Evolutionary conservation across 148 eudicot species (phyloP).

Genomic region (Amaranthus palmeri): DNA sequence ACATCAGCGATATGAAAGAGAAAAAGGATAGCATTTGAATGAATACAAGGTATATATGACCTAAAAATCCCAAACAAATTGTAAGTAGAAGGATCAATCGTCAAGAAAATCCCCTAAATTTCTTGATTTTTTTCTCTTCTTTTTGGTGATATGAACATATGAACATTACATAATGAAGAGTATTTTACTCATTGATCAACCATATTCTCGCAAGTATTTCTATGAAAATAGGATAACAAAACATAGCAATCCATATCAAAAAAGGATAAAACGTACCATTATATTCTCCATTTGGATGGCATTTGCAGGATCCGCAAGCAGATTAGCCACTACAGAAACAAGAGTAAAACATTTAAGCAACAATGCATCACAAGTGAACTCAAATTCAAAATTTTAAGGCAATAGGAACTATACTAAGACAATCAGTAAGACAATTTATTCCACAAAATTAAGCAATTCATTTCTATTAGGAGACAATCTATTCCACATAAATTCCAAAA

Average conservation of each 20-base stretch:
- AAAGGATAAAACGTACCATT: slow-evolving; percentile 34
- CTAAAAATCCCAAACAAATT: neutral
- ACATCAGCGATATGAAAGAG: neutral
- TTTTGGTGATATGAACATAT: neutral
- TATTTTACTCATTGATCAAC: neutral
- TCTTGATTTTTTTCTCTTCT: too few relatives aligned
- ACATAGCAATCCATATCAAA: neutral
- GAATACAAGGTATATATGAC: neutral
- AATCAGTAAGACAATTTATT: too few relatives aligned
- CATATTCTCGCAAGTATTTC: neutral
- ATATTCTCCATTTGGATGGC: slow-evolving; percentile 38
- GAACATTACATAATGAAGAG: neutral
- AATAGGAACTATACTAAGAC: neutral
- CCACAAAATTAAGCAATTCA: too few relatives aligned
- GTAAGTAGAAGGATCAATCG: neutral
- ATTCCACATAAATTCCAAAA: neutral
- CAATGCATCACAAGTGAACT: neutral
- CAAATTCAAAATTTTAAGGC: neutral
- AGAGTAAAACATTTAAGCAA: slow-evolving; percentile 18
- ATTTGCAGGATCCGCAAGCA: slow-evolving; percentile 46
- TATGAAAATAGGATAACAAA: neutral
- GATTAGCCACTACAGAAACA: slow-evolving; percentile 32
- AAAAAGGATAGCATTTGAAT: neutral
- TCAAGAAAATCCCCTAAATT: neutral
- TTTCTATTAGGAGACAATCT: too few relatives aligned